Base-by-base conservation (phyloP, 2,329 filamentous ascomycete genomes). In the Cladosporium halotolerans region DNA sequence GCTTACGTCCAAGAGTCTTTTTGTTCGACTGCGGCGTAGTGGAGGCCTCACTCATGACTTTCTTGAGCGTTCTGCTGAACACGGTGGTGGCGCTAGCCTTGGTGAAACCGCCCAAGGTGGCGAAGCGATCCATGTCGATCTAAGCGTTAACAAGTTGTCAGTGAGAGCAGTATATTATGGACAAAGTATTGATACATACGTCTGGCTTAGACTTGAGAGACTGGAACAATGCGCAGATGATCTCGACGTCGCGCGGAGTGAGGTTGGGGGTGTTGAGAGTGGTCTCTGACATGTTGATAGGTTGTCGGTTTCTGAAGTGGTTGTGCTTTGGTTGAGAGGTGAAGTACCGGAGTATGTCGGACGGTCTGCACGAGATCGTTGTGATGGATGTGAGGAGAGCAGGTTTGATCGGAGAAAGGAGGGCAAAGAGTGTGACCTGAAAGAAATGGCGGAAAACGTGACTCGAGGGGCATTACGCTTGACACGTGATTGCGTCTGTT, bases 91-190 rank as follows among this genome's bases (percentile, higher is more conserved):
- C 50, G 16, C 50, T 53, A 9, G 3, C 43, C 28, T 16, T 16
- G 10, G 14, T 53, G 50, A 45, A 53, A 32, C 43, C 43, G 13
- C 42, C 19, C n/a, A 53, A 34, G 9, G 14, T 33, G 38, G 34
- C 42, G 43, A 53, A 53, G 34, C 32, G 32, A 16, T 45, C 34
- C 50, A 46, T 53, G 28, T 53, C 50, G 34, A 28, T 34, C 34
- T 53, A 9, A n/a, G 28, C 14, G 19, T 32, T 14, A 16, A 14
- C 16, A 14, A 39, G 36, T 14, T 2, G 9, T 10, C 4, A 8
- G n/a, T 23, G 3, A 2, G 16, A 23, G 14, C 16, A 14, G 13
- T 2, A n/a, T n/a, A 8, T n/a, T 39, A 11, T 9, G 4, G 39
- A 14, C 23, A 5, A 5, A 4, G 39, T 34, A 10, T 5, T 9